Conservation (phyloP, 306 rosid species). For the Amphicarpaea edgeworthii region DNA sequence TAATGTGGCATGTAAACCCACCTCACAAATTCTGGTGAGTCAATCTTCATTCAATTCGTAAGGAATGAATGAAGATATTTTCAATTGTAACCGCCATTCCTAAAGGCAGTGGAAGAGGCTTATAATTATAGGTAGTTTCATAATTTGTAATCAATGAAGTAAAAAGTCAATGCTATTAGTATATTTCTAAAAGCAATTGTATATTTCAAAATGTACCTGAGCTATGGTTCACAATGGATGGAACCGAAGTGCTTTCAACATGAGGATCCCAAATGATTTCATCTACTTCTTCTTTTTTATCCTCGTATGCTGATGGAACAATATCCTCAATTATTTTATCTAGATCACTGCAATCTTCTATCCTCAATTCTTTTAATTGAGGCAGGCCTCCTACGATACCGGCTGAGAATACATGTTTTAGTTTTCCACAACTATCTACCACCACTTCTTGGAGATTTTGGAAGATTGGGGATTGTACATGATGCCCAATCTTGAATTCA, state of each 20-base stretch:
- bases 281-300: not conserved
- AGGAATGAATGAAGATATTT: too few relatives aligned
- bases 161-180: too few relatives aligned
- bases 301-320: not conserved
- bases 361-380: not conserved
- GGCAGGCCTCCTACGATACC: not conserved
- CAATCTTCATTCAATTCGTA: too few relatives aligned
- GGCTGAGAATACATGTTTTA: constrained; percentile 24
- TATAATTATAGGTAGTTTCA: too few relatives aligned
- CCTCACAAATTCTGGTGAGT: too few relatives aligned
- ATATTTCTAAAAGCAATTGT: too few relatives aligned
- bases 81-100: too few relatives aligned
- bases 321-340: constrained; percentile 23
- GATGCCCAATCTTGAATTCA: too few relatives aligned
- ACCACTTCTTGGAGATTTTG: constrained; percentile 25
- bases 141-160: too few relatives aligned
- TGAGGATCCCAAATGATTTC: not conserved
- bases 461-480: constrained; percentile 15
- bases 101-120: too few relatives aligned
- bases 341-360: not conserved
- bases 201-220: too few relatives aligned
- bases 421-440: not conserved
- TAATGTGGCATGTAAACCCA: too few relatives aligned
- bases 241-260: not conserved
- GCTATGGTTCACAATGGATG: not conserved